A percentile compares a stretch with the other conserved stretches of the same genome.
phyloP scores from a whole-genome alignment of 2,329 filamentous ascomycete genomes.

The Colletotrichum sp. region DNA sequence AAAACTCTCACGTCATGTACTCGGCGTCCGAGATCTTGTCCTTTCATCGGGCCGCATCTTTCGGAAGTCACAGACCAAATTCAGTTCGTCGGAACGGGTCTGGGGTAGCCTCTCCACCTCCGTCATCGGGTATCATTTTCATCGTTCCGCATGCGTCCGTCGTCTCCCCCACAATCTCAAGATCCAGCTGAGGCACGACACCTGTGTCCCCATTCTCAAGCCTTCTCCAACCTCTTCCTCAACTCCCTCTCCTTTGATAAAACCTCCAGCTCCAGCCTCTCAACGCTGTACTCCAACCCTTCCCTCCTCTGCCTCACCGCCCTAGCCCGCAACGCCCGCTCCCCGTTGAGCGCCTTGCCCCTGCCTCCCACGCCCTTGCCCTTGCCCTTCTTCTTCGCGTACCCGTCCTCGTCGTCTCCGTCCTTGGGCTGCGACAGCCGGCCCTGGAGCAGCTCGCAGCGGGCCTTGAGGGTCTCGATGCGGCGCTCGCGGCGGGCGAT shows the following conservation, averaged over 20 bases:
- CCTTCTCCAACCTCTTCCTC: conserved; percentile 51
- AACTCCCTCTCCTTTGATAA: conserved; percentile 72
- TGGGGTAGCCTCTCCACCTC: neutral
- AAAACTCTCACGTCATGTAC: neutral
- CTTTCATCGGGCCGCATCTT: neutral
- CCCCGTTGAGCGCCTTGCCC: conserved; percentile 52
- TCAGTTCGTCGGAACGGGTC: neutral
- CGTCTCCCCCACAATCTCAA: neutral
- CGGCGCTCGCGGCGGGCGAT: conserved; percentile 83
- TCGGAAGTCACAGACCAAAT: neutral
- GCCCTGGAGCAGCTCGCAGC: conserved; percentile 83
- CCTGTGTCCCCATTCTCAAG: conserved; percentile 22
- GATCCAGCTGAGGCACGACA: neutral
- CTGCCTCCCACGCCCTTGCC: conserved; percentile 17
- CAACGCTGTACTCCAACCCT: conserved; percentile 83
- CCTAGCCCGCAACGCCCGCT: conserved; percentile 56
- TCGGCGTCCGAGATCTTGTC: neutral
- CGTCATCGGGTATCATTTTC: conserved; percentile 10
- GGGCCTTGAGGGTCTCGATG: conserved; percentile 83
- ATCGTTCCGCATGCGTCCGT: neutral
- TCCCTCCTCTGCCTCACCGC: conserved; percentile 83
- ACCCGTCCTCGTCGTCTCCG: conserved; percentile 13
- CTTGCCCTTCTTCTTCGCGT: conserved; percentile 26
- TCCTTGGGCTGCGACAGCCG: conserved; percentile 43
- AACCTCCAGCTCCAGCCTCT: conserved; percentile 85